These are phyloP conservation scores for Buddleja alternifolia DNA, from an alignment of 257 asterid species.

Conservation along the genomic window DNA sequence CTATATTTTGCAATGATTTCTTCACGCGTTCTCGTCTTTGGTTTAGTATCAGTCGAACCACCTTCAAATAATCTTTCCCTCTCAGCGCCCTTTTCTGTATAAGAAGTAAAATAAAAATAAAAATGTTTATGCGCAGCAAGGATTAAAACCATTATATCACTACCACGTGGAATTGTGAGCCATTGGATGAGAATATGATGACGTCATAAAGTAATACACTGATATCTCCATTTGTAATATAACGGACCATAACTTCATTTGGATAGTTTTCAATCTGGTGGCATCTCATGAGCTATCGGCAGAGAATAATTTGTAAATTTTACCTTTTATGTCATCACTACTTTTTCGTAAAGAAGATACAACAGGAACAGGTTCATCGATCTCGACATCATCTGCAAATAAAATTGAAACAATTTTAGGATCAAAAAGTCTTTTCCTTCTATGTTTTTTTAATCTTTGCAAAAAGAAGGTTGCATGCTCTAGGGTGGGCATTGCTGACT, in stretches of 20 bases:
- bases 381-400: slow-evolving; percentile 70
- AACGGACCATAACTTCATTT: too few species aligned
- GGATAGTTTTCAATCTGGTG: too few species aligned
- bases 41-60: slow-evolving; percentile 58
- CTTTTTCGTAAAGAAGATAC: slow-evolving; percentile 46
- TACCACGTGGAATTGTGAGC: background rate
- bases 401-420: slow-evolving; percentile 26
- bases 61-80: slow-evolving; percentile 82
- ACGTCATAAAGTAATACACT: too few species aligned
- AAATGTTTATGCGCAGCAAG: slow-evolving; percentile 17
- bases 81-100: slow-evolving; percentile 57
- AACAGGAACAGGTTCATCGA: slow-evolving; percentile 65
- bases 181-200: background rate
- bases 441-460: background rate
- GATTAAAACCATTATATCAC: slow-evolving; percentile 11
- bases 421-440: slow-evolving; percentile 13
- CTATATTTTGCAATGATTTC: slow-evolving; percentile 96
- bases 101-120: slow-evolving; percentile 5
- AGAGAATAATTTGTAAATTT: slow-evolving; percentile 19
- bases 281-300: background rate
- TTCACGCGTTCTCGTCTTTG: slow-evolving; percentile 74
- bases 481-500: slow-evolving; percentile 20
- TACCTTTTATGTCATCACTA: slow-evolving; percentile 52
- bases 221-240: too few species aligned
- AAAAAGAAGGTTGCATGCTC: slow-evolving; percentile 13